Base-by-base conservation (phyloP, 768 basidiomycete species). In the Psilocybe cubensis region DNA sequence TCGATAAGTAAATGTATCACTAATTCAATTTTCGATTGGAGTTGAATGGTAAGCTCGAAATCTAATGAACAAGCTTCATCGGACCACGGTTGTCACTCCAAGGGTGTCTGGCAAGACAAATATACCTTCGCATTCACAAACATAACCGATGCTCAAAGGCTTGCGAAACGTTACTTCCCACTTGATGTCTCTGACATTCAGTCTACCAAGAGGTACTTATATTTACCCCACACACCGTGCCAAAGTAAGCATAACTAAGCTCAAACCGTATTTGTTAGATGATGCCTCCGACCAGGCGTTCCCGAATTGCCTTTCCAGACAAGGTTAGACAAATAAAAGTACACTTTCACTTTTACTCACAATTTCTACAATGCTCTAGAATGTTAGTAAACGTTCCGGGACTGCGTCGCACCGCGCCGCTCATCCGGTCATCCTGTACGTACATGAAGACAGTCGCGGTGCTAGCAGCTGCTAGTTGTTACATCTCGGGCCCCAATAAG, bases 391-490 rank as follows among this genome's bases (percentile, higher is more conserved):
- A 4, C 12, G 12, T n/a, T 8, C 27, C 24, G 6, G 46, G 46
- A 9, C 28, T 21, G 4, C 31, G 14, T n/a, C 44, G 21, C 23
- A 0, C 43, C 56, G 57, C 31, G 35, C 57, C 57, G 57, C 38
- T 46, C 43, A 40, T 40, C 57, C 57, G 57, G 29, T 23, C 23
- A 48, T 28, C 5, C 33, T 20, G 44, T 57, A 47, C 43, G 28
- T 57, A 45, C 50, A 52, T 38, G 56, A 57, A 58, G 47, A 50
- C 48, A 27, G n/a, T 57, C 48, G 48, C 41, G 5, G 46, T 29
- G 46, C 28, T 48, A 48, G 25, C 28, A 20, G 7, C 57, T 33
- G 31, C 50, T 58, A 52, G 52, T 31, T 58, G 57, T 51, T 52
- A 52, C 35, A 40, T 27, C 54, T 48, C 21, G 35, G 25, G 54